These are phyloP conservation scores for Pseudogymnoascus sp. DNA, from an alignment of 2,329 filamentous ascomycete species.

Conservation along the genomic window DNA sequence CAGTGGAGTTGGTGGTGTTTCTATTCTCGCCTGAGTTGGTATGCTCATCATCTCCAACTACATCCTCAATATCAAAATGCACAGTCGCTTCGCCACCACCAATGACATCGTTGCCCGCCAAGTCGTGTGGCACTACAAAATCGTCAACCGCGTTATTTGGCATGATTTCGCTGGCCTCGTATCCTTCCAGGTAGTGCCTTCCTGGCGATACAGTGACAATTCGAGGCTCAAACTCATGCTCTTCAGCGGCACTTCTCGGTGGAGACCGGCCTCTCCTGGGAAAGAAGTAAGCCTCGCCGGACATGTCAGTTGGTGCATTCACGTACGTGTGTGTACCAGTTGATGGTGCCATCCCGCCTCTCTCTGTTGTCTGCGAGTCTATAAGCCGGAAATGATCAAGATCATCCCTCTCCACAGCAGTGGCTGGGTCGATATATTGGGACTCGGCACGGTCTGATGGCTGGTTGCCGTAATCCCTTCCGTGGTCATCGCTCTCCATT, in stretches of 20 bases:
- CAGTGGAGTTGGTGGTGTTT: neutral
- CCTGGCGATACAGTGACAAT: neutral
- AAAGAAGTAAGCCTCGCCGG: slow-evolving; percentile 21
- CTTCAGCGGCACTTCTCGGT: slow-evolving; percentile 12
- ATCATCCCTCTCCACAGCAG: slow-evolving; percentile 10
- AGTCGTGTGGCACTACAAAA: neutral
- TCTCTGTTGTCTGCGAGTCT: neutral
- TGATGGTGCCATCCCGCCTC: slow-evolving; percentile 11
- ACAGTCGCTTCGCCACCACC: neutral
- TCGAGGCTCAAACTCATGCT: neutral
- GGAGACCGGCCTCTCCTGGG: slow-evolving; percentile 27
- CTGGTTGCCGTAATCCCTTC: neutral
- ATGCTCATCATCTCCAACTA: neutral
- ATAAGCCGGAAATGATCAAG: slow-evolving; percentile 9
- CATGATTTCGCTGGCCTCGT: neutral
- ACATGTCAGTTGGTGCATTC: slow-evolving; percentile 20
- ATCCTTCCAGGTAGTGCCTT: neutral
- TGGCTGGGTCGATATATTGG: slow-evolving; percentile 9
- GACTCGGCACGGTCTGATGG: neutral
- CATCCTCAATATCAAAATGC: neutral
- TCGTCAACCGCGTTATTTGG: neutral
- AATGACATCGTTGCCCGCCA: neutral
- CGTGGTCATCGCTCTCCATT: neutral
- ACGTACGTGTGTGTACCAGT: slow-evolving; percentile 20
- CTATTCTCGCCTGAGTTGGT: neutral